Evolutionary conservation across 2,329 filamentous ascomycete genomes (phyloP).

Genomic region (Paraphoma chrysanthemicola): DNA sequence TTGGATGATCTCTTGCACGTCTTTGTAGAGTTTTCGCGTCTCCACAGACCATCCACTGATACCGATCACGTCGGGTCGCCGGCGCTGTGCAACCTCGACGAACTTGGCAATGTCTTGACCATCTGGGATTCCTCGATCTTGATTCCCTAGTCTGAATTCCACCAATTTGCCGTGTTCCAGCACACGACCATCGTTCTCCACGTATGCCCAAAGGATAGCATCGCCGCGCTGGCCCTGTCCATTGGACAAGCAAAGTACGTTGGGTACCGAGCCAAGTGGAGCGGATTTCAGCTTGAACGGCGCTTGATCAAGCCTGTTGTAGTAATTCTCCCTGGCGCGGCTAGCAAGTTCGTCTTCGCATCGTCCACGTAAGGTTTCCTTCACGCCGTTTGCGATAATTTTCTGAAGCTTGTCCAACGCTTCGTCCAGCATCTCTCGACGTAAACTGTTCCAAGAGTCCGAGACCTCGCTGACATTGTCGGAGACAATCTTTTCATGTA

Average conservation of each 20-base stretch:
- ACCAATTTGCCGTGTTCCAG: constrained; percentile 87
- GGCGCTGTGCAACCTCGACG: constrained; percentile 77
- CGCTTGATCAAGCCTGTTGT: constrained; percentile 89
- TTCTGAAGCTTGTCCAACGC: constrained; percentile 83
- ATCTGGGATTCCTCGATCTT: constrained; percentile 71
- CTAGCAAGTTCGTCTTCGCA: constrained; percentile 94
- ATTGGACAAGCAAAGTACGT: constrained; percentile 86
- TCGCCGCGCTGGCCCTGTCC: constrained; percentile 82
- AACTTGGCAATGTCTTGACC: constrained; percentile 72
- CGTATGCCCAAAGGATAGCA: constrained; percentile 87
- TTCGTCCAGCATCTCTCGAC: constrained; percentile 81
- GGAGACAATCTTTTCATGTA: constrained; percentile 86
- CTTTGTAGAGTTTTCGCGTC: constrained; percentile 81
- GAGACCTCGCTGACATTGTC: constrained; percentile 96
- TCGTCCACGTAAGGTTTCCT: constrained; percentile 90
- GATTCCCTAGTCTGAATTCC: constrained; percentile 72
- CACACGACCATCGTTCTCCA: constrained; percentile 90
- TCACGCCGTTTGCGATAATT: constrained; percentile 88
- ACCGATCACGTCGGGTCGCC: constrained; percentile 87
- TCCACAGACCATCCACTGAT: constrained; percentile 89
- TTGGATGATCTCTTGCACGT: constrained; percentile 78
- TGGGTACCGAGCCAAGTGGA: constrained; percentile 84
- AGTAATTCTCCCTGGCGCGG: constrained; percentile 86
- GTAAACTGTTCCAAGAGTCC: constrained; percentile 91
- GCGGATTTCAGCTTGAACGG: constrained; percentile 95